Evolutionary conservation across 495 filamentous ascomycete genomes (phyloP).

Genomic region (Penicillium arizonense): DNA sequence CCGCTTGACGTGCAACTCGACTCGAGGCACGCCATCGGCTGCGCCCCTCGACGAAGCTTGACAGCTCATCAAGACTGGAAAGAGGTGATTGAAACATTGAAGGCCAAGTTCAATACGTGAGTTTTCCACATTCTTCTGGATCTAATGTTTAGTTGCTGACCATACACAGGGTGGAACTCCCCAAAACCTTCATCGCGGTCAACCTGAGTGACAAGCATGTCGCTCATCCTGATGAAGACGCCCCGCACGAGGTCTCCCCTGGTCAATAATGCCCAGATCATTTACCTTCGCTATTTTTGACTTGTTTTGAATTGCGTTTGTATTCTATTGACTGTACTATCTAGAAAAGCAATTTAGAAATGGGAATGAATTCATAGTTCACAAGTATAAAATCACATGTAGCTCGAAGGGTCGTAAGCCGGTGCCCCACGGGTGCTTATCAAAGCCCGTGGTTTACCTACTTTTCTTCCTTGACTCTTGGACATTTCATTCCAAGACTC

Average conservation of each 20-base stretch:
- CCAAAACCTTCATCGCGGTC: slow-evolving; percentile 78
- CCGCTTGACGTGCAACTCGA: slow-evolving; percentile 94
- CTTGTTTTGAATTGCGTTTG: background rate
- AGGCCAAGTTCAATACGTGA: slow-evolving; percentile 92
- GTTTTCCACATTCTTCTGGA: slow-evolving; percentile 25
- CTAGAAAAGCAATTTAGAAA: background rate
- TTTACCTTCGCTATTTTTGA: slow-evolving; percentile 3
- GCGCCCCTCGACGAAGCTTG: slow-evolving; percentile 80
- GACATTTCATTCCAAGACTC: no score
- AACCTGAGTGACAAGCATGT: slow-evolving; percentile 31
- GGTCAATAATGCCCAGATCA: background rate
- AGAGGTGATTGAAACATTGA: slow-evolving; percentile 86
- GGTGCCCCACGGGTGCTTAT: background rate
- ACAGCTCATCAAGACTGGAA: slow-evolving; percentile 96
- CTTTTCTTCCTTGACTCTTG: no score
- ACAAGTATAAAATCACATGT: no score
- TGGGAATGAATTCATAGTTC: no score
- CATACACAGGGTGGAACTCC: slow-evolving; percentile 76
- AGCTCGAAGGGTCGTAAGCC: background rate
- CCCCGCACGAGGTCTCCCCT: background rate
- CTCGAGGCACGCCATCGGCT: slow-evolving; percentile 91
- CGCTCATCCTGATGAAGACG: slow-evolving; percentile 7
- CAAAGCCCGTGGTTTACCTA: background rate
- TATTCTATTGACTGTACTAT: background rate
- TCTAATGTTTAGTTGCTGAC: background rate